phyloP scores from a whole-genome alignment of 2,329 filamentous ascomycete genomes.

The Rutstroemia sp. region DNA sequence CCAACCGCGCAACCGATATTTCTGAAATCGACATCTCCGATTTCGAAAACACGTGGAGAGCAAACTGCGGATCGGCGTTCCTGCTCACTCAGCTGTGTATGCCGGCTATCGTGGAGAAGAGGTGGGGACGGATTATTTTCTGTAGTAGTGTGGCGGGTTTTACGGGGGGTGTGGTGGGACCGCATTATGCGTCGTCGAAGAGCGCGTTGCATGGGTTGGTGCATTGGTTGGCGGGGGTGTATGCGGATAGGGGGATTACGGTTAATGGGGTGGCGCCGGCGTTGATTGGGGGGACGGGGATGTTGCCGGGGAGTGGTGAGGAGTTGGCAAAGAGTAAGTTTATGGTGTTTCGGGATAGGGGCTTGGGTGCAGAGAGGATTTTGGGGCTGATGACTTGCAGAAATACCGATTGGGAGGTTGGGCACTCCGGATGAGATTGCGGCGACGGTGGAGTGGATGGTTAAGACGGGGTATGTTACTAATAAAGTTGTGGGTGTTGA shows the following conservation, averaged over 20 bases:
- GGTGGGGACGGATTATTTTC: slow-evolving; percentile 23
- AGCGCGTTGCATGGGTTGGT: slow-evolving; percentile 40
- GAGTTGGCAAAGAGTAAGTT: slow-evolving; percentile 29
- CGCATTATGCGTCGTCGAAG: slow-evolving; percentile 30
- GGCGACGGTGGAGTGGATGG: slow-evolving; percentile 32
- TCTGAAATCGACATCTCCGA: slow-evolving; percentile 19
- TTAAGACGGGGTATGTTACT: no score
- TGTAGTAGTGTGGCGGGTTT: slow-evolving; percentile 19
- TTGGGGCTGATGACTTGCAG: slow-evolving; percentile 10
- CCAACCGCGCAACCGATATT: slow-evolving; percentile 14
- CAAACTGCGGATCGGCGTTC: slow-evolving; percentile 19
- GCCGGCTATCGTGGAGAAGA: slow-evolving; percentile 33
- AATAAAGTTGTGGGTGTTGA: no score
- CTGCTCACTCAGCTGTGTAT: slow-evolving; percentile 21
- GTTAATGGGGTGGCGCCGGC: slow-evolving; percentile 43
- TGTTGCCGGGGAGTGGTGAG: slow-evolving; percentile 33
- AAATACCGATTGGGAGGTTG: slow-evolving; percentile 38
- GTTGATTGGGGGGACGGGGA: slow-evolving; percentile 38
- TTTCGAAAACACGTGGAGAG: slow-evolving; percentile 22
- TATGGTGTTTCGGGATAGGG: neutral
- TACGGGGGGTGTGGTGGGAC: slow-evolving; percentile 19
- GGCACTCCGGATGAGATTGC: slow-evolving; percentile 40
- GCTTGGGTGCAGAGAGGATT: no score
- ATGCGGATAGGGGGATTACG: slow-evolving; percentile 38
- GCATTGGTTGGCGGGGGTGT: slow-evolving; percentile 37